Base-by-base conservation (phyloP, 495 filamentous ascomycete species). In the Hypoxylon trugodes region DNA sequence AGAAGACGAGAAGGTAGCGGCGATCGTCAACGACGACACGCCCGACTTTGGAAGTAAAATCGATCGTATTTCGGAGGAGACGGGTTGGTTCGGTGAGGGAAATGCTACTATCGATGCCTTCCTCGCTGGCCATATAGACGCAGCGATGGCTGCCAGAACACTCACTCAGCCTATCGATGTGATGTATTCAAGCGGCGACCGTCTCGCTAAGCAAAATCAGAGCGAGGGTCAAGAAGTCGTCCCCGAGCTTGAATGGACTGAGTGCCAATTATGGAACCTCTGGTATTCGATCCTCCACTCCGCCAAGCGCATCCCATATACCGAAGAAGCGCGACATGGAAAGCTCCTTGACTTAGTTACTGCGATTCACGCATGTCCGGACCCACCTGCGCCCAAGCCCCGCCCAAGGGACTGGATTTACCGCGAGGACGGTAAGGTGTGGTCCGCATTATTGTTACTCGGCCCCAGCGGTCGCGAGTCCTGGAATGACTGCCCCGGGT, bases 271-370 rank as follows among this genome's bases (percentile, higher is more conserved):
- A 2, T 59, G 55, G 55, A 18, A 33, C 12, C 59, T 63, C 6
- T 63, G 51, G 51, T 63, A 63, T 25, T 10, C 22, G 2, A 32
- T 57, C 13, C 32, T 63, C 1, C 59, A 63, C 51, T 32, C 51
- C 5, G 59, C 59, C 7, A 49, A 50, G 59, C 51, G 51, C 21
- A 63, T 57, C 53, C 59, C 51, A 6, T 63, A 52, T 50, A 45
- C 51, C n/a, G 51, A 50, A 21, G 43, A 33, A 4, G 26, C 36
- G 10, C 24, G 26, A 12, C 59, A 57, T 6, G 45, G 43, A 3
- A 48, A 40, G 4, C 43, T 63, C 1, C 18, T 63, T 12, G 9
- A 8, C 2, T 52, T 63, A 6, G 51, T 57, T 9, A 10, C 35
- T 4, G 15, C 43, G 3, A 15, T 63, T n/a, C 37, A 56, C 10